These are phyloP conservation scores for Elaeis guineensis DNA, from an alignment of 176 grass and related monocot genomes.

Conservation along the genomic window DNA sequence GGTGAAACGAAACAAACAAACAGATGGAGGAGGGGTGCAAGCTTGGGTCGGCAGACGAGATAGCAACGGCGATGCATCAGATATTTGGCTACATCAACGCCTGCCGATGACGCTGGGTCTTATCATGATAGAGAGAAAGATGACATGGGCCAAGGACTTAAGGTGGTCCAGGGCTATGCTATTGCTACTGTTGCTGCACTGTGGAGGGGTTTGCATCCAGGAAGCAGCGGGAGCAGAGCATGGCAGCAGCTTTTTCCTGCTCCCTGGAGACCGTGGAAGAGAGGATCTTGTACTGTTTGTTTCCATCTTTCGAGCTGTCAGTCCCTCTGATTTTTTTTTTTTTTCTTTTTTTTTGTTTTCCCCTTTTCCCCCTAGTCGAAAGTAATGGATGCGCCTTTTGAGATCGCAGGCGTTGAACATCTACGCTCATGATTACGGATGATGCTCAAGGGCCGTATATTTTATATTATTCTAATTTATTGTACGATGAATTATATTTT, in stretches of 20 bases:
- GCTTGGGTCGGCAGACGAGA: conserved; percentile 81
- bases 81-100: conserved; percentile 73
- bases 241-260: not conserved
- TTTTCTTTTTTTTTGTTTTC: not conserved
- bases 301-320: not conserved
- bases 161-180: not conserved
- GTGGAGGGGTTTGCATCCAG: too few relatives aligned
- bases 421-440: too few relatives aligned
- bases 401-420: too few relatives aligned
- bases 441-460: too few relatives aligned
- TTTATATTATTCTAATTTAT: too few relatives aligned
- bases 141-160: not conserved
- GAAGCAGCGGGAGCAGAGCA: too few relatives aligned
- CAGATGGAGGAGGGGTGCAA: conserved; percentile 97
- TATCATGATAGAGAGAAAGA: not conserved
- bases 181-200: too few relatives aligned
- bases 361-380: not conserved
- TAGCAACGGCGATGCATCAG: conserved; percentile 79
- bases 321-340: not conserved
- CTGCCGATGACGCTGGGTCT: conserved; percentile 33
- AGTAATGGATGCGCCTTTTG: too few relatives aligned
- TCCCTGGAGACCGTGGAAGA: not conserved
- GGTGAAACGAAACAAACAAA: not conserved
- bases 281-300: not conserved
- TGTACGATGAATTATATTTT: too few relatives aligned